phyloP scores from a whole-genome alignment of 331 rosid species.

The Acacia concinna region DNA sequence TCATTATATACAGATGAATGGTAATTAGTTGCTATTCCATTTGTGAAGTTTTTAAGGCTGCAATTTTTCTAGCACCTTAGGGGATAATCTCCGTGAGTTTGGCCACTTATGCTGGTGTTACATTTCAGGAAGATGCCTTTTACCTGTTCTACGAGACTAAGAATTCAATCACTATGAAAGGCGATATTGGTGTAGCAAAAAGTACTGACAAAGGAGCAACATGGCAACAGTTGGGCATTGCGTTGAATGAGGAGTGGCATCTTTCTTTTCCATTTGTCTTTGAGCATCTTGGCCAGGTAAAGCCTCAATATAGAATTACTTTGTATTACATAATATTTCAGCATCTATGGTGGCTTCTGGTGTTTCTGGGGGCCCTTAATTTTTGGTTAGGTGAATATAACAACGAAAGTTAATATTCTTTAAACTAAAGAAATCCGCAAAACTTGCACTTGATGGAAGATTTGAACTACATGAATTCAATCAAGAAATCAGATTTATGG shows the following conservation, averaged over 20 bases:
- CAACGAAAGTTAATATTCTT: neutral
- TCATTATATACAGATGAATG: too few species aligned
- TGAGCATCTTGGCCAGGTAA: conserved; percentile 72
- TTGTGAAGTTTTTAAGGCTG: conserved; percentile 6
- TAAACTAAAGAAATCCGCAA: neutral
- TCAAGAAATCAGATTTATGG: neutral
- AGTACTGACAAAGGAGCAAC: conserved; percentile 92
- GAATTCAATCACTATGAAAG: conserved; percentile 81
- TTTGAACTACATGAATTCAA: neutral
- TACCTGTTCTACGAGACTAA: conserved; percentile 92
- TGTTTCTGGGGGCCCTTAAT: neutral
- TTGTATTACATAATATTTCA: neutral
- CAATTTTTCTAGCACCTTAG: conserved; percentile 14
- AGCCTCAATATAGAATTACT: neutral
- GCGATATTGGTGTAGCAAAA: conserved; percentile 94
- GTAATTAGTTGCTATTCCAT: neutral
- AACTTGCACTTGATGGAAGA: neutral
- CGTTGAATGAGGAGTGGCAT: conserved; percentile 96
- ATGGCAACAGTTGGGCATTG: conserved; percentile 89
- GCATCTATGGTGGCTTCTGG: neutral
- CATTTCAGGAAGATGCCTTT: conserved; percentile 64
- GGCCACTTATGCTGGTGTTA: conserved; percentile 27
- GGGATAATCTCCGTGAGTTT: conserved; percentile 8
- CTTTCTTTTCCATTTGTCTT: conserved; percentile 92
- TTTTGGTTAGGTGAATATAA: neutral